Evolutionary conservation across 2,329 filamentous ascomycete genomes (phyloP).

Genomic region (Talaromyces sp.): DNA sequence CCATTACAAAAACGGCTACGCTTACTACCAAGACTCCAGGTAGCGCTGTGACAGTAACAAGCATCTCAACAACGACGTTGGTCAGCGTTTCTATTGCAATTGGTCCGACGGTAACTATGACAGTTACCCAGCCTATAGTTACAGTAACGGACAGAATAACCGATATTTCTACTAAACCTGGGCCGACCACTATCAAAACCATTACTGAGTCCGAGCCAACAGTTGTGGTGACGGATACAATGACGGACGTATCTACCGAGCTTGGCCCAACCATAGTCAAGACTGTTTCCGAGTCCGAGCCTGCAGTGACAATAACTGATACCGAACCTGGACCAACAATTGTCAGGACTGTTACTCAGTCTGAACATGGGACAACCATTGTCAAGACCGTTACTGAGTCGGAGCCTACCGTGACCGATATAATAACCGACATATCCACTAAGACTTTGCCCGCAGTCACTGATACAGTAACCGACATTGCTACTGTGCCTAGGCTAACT

Average conservation of each 20-base stretch:
- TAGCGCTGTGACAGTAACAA: not conserved
- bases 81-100: not conserved
- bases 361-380: not conserved
- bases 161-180: not conserved
- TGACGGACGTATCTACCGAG: not conserved
- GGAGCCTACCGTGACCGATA: not conserved
- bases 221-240: not conserved
- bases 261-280: not conserved
- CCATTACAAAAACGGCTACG: not conserved
- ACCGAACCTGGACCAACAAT: not conserved
- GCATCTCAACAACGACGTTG: not conserved
- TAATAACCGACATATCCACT: not conserved
- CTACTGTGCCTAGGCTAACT: not conserved
- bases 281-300: not conserved
- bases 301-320: not conserved
- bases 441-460: not conserved
- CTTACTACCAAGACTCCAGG: not conserved
- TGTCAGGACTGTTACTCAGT: not conserved
- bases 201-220: not conserved
- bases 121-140: not conserved
- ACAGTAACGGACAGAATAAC: not conserved
- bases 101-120: not conserved
- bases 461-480: not conserved
- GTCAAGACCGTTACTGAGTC: not conserved
- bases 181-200: not conserved